Evolutionary conservation across 805 yeast genomes (phyloP), one percentile per base, ranked within the genome.

Genomic region (Pichia occidentalis): DNA sequence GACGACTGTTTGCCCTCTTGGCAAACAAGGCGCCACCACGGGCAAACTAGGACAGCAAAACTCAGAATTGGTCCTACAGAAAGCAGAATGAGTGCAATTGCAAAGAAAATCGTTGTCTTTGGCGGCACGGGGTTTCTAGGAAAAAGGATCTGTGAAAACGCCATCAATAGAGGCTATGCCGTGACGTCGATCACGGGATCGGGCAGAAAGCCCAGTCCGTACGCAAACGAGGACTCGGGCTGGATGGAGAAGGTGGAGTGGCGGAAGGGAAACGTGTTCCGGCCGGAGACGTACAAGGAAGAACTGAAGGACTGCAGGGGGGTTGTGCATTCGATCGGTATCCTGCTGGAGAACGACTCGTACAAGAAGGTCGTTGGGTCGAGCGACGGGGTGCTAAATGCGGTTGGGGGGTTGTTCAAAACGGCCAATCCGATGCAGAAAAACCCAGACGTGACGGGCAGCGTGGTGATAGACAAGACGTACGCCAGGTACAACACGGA

Each of bases 61-160:
- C n/a, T n/a, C n/a, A n/a, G n/a, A n/a, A n/a, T n/a, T n/a, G n/a
- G n/a, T n/a, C n/a, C n/a, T n/a, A n/a, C n/a, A n/a, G n/a, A n/a
- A n/a, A n/a, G n/a, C n/a, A n/a, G n/a, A 29, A 29, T 5, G 24
- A 21, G 13, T 18, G n/a, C 13, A 4, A 20, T 24, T 22, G 29
- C 23, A n/a, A 25, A 30, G 13, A 45, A 43, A 20, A 32, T 61
- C 3, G 75, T 85, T 4, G 85, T 87, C 0, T 75, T 87, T 51
- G 97, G 97, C 13, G 96, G 97, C 1, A 77, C 75, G 47, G 97
- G 97, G 7, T 85, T 85, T 53, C 57, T 88, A 13, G 81, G 95
- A 10, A 68, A 65, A 40, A 63, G 78, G 24, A 77, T 88, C 7
- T 84, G 94, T 53, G 80, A 79, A 53, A 68, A 70, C 2, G 94